Conservation (phyloP, 2,329 filamentous ascomycete genomes). For the Colletotrichum eremochloae region DNA sequence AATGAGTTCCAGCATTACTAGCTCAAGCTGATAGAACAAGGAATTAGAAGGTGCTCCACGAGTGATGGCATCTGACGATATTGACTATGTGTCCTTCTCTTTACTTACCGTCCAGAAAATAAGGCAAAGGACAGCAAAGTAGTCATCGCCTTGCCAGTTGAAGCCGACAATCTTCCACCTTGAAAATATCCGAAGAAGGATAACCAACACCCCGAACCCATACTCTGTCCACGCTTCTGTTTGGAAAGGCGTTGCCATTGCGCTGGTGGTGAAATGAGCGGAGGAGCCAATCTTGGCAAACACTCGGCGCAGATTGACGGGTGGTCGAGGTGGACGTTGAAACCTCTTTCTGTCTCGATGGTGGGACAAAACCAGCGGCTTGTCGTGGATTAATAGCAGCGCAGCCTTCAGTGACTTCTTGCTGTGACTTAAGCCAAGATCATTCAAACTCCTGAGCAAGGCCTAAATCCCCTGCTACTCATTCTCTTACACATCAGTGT, state of each 20-base stretch:
- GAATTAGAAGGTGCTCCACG: no score
- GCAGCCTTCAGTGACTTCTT: background rate
- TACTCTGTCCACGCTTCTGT: slow-evolving; percentile 60
- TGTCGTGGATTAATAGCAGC: slow-evolving; percentile 28
- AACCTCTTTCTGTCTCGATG: background rate
- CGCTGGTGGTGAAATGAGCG: slow-evolving; percentile 13
- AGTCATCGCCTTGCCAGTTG: slow-evolving; percentile 59
- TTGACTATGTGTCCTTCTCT: no score
- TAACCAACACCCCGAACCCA: slow-evolving; percentile 53
- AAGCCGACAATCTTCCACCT: slow-evolving; percentile 55
- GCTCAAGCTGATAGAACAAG: slow-evolving; percentile 1
- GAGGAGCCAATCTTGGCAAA: background rate
- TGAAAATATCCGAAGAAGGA: slow-evolving; percentile 56
- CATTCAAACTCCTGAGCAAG: background rate
- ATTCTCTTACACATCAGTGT: slow-evolving; percentile 4
- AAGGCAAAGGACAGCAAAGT: slow-evolving; percentile 53
- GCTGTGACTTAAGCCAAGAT: background rate
- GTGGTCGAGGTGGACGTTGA: background rate
- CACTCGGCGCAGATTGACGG: background rate
- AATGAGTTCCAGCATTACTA: slow-evolving; percentile 34
- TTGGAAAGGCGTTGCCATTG: slow-evolving; percentile 56
- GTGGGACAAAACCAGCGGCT: background rate
- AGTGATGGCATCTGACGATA: no score
- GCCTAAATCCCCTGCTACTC: background rate
- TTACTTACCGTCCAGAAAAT: slow-evolving; percentile 55